A percentile compares a stretch with the other conserved stretches of the same genome.
These are phyloP conservation scores for Knoxdaviesia proteae DNA, from an alignment of 2,329 filamentous ascomycete genomes.

Conservation along the genomic window DNA sequence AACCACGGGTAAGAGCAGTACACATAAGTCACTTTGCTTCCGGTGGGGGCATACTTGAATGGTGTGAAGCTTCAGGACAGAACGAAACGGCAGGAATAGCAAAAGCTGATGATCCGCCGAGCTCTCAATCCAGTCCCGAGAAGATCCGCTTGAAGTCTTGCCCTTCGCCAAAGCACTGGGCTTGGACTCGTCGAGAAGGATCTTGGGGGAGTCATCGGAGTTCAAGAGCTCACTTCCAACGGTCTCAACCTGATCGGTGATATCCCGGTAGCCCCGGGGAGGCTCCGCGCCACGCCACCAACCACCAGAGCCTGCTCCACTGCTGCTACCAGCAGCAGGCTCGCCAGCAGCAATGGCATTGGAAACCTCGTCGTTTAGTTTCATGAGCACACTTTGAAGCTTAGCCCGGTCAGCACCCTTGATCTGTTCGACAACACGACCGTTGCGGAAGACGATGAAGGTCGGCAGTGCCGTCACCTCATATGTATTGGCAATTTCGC, in stretches of 20 bases:
- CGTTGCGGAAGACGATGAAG: slow-evolving; percentile 59
- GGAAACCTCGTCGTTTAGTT: slow-evolving; percentile 40
- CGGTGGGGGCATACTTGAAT: slow-evolving; percentile 28
- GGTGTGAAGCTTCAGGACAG: slow-evolving; percentile 74
- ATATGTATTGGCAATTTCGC: slow-evolving; percentile 54
- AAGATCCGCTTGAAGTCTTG: slow-evolving; percentile 22
- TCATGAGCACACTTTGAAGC: slow-evolving; percentile 42
- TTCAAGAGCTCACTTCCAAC: slow-evolving; percentile 75
- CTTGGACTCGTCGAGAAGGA: slow-evolving; percentile 49
- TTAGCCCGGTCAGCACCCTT: slow-evolving; percentile 4
- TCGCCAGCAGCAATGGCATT: slow-evolving; percentile 28
- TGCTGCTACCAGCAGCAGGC: slow-evolving; percentile 19
- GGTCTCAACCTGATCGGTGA: slow-evolving; percentile 64
- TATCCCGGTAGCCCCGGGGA: slow-evolving; percentile 63
- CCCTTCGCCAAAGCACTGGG: slow-evolving; percentile 42
- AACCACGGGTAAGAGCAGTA: too few relatives aligned
- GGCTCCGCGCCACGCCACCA: slow-evolving; percentile 55
- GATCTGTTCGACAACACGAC: slow-evolving; percentile 12
- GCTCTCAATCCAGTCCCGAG: slow-evolving; percentile 78
- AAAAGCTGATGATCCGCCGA: slow-evolving; percentile 94
- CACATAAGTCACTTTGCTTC: too few relatives aligned
- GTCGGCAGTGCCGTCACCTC: slow-evolving; percentile 62
- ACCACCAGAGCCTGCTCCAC: slow-evolving; percentile 16
- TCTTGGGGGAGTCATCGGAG: slow-evolving; percentile 51
- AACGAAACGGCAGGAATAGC: slow-evolving; percentile 77